phyloP scores from a whole-genome alignment of 2,329 filamentous ascomycete genomes.

The Fusarium ambrosium region DNA sequence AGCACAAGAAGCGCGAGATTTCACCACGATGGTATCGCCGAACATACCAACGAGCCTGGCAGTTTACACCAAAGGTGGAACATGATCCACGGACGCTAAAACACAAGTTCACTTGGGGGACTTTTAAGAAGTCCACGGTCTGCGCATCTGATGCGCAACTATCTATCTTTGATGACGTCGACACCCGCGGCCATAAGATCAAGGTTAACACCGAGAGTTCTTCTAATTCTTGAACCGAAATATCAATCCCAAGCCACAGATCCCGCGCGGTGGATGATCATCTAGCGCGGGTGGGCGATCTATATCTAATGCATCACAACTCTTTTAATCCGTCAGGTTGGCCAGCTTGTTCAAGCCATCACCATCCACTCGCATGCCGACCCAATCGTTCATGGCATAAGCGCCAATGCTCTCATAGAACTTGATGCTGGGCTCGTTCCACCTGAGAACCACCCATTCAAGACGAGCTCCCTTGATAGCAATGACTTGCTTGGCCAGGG shows the following conservation, averaged over 20 bases:
- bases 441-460: conserved; percentile 93
- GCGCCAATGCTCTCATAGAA: conserved; percentile 86
- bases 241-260: background rate
- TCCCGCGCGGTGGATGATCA: background rate
- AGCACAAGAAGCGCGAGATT: conserved; percentile 50
- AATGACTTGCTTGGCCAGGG: conserved; percentile 83
- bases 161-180: conserved; percentile 64
- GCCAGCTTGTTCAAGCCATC: conserved; percentile 74
- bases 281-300: background rate
- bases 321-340: conserved; percentile 51
- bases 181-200: conserved; percentile 46
- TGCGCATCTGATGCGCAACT: conserved; percentile 52
- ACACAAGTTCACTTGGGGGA: conserved; percentile 63
- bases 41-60: conserved; percentile 62
- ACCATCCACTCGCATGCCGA: conserved; percentile 80
- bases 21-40: conserved; percentile 61
- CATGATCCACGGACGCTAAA: conserved; percentile 48
- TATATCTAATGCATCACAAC: background rate
- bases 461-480: conserved; percentile 80
- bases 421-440: conserved; percentile 90
- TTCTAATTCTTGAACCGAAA: conserved; percentile 1
- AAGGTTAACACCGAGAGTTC: background rate
- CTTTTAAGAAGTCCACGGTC: conserved; percentile 43
- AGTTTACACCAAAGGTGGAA: conserved; percentile 59
- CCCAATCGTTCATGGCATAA: conserved; percentile 76